Evolutionary conservation across 2,329 filamentous ascomycete species (phyloP).

Genomic region (Penicillium polonicum): DNA sequence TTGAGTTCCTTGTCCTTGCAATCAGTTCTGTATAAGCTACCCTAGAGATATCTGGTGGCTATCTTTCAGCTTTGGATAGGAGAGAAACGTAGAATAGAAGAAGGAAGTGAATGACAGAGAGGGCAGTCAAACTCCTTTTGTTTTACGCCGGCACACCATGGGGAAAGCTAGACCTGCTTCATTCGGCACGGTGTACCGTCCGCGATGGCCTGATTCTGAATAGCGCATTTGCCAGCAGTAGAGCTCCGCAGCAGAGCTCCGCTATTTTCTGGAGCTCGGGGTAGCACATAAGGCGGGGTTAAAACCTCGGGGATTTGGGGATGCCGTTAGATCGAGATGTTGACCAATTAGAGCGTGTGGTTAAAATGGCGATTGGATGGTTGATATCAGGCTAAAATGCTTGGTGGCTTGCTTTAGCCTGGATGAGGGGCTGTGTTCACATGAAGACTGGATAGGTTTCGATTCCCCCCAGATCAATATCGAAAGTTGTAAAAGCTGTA

Average conservation of each 20-base stretch:
- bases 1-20: neutral
- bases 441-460: neutral
- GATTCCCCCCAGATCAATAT: neutral
- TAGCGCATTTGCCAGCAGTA: neutral
- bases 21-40: neutral
- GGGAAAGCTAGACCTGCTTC: neutral
- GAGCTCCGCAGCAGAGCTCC: slow-evolving; percentile 4
- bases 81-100: neutral
- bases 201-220: slow-evolving; percentile 10
- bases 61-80: neutral
- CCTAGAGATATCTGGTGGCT: neutral
- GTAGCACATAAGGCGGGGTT: slow-evolving; percentile 6
- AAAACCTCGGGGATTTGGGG: neutral
- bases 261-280: slow-evolving; percentile 4
- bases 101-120: neutral
- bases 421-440: neutral
- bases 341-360: slow-evolving; percentile 12
- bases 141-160: neutral
- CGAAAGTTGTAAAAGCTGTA: neutral
- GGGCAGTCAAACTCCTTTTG: neutral
- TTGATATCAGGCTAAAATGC: slow-evolving; percentile 17
- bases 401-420: neutral
- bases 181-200: slow-evolving; percentile 19
- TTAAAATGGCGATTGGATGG: too few relatives aligned
- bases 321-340: neutral